A percentile compares a stretch with the other conserved stretches of the same genome.
phyloP scores from a whole-genome alignment of 1,284 basidiomycete species.

The Limonomyces culmigenus region DNA sequence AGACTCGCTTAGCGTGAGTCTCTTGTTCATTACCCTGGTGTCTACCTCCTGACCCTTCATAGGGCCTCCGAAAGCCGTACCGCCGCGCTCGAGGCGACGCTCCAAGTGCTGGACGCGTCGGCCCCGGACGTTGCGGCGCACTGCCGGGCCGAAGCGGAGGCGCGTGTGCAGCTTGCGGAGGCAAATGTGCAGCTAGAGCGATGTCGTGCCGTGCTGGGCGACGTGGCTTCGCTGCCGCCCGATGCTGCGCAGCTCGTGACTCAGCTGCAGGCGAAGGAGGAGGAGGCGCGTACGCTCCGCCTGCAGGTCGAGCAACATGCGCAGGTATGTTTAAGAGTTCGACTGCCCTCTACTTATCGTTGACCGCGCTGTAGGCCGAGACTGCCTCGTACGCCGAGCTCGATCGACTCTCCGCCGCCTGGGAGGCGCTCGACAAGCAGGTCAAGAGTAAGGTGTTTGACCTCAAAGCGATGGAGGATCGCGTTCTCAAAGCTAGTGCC shows the following conservation, averaged over 20 bases:
- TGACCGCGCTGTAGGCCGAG: slow-evolving; percentile 35
- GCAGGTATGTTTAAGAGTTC: slow-evolving; percentile 20
- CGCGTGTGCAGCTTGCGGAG: slow-evolving; percentile 30
- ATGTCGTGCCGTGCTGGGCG: slow-evolving; percentile 49
- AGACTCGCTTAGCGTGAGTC: slow-evolving; percentile 40
- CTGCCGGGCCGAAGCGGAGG: slow-evolving; percentile 33
- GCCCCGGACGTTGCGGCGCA: slow-evolving; percentile 31
- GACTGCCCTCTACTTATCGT: neutral
- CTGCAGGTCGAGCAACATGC: slow-evolving; percentile 35
- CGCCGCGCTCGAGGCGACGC: slow-evolving; percentile 31
- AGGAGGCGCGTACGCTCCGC: slow-evolving; percentile 39
- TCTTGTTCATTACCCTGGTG: slow-evolving; percentile 3
- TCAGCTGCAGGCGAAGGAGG: slow-evolving; percentile 45
- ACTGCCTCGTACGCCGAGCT: slow-evolving; percentile 74
- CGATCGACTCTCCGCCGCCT: slow-evolving; percentile 74
- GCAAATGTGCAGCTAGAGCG: slow-evolving; percentile 31
- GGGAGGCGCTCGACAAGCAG: slow-evolving; percentile 76
- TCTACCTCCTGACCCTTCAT: slow-evolving; percentile 4
- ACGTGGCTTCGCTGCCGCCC: slow-evolving; percentile 25
- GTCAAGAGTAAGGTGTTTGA: slow-evolving; percentile 78
- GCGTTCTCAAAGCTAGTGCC: slow-evolving; percentile 37
- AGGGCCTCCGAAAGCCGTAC: slow-evolving; percentile 38
- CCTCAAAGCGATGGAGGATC: slow-evolving; percentile 62
- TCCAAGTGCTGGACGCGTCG: slow-evolving; percentile 24
- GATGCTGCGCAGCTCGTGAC: slow-evolving; percentile 34